Conservation (phyloP, 1,284 basidiomycete genomes). For the Boletellus sp. region DNA sequence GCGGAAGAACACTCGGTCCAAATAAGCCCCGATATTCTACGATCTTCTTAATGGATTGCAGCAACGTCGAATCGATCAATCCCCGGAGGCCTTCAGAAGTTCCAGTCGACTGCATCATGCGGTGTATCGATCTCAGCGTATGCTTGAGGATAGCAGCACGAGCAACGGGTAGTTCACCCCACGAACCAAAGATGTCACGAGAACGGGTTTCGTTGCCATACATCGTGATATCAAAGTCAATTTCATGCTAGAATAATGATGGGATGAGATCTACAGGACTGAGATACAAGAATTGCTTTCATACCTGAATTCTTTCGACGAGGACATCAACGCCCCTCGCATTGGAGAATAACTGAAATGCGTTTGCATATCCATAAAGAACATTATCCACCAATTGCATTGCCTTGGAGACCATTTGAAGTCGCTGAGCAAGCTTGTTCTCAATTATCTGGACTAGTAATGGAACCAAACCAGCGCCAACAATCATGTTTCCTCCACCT, state of each 20-base stretch:
- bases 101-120: slow-evolving; percentile 95
- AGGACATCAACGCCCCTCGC: slow-evolving; percentile 83
- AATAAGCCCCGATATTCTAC: slow-evolving; percentile 82
- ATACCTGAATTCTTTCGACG: slow-evolving; percentile 82
- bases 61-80: slow-evolving; percentile 87
- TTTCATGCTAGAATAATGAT: slow-evolving; percentile 53
- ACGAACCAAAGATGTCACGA: slow-evolving; percentile 51
- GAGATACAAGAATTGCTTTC: slow-evolving; percentile 17
- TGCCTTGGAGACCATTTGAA: slow-evolving; percentile 79
- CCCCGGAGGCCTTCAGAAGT: slow-evolving; percentile 93
- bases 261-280: slow-evolving; percentile 4
- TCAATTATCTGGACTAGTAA: slow-evolving; percentile 86
- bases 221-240: slow-evolving; percentile 63
- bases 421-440: slow-evolving; percentile 62
- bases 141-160: slow-evolving; percentile 81
- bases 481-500: slow-evolving; percentile 87
- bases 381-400: slow-evolving; percentile 93
- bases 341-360: slow-evolving; percentile 85
- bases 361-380: slow-evolving; percentile 85
- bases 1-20: slow-evolving; percentile 82
- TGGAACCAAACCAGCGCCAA: slow-evolving; percentile 94
- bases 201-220: slow-evolving; percentile 43
- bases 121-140: slow-evolving; percentile 88
- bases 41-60: slow-evolving; percentile 85
- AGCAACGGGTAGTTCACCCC: slow-evolving; percentile 62